Percentiles rank a stretch among this genome's conserved stretches.
Conservation (phyloP, 1,139 yeast genomes). For the Pneumocystis canis region DNA sequence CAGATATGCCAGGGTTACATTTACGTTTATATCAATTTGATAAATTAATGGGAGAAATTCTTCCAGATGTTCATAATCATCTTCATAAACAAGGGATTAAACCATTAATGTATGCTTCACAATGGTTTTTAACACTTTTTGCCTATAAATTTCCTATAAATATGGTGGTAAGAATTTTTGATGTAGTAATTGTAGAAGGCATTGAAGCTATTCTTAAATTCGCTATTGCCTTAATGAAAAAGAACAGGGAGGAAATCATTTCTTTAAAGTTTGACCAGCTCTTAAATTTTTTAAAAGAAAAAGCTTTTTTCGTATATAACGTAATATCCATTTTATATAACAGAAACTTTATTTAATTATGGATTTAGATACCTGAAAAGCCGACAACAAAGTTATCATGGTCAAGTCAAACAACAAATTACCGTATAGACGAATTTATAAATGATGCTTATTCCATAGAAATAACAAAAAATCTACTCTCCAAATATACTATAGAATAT, state of each 20-base stretch:
- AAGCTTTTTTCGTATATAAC: conserved; percentile 56
- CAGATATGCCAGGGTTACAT: conserved; percentile 90
- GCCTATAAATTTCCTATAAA: conserved; percentile 85
- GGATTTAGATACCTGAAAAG: conserved; percentile 2
- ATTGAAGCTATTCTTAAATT: conserved; percentile 67
- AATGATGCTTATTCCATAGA: conserved; percentile 59
- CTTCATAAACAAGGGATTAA: conserved; percentile 69
- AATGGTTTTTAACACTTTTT: conserved; percentile 75
- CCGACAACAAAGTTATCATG: conserved; percentile 6
- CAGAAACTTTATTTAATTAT: conserved; percentile 8
- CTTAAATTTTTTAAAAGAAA: conserved; percentile 61
- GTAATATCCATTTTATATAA: conserved; percentile 19
- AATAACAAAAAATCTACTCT: conserved; percentile 54
- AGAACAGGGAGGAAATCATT: conserved; percentile 46
- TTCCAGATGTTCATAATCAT: conserved; percentile 61
- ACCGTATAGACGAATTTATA: conserved; percentile 52
- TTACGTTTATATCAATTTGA: conserved; percentile 77
- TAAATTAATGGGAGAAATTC: conserved; percentile 52
- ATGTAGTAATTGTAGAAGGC: conserved; percentile 78
- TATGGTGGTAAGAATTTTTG: conserved; percentile 69
- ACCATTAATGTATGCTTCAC: conserved; percentile 88
- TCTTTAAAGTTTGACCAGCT: conserved; percentile 58
- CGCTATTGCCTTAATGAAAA: conserved; percentile 60
- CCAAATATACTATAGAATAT: conserved; percentile 59
- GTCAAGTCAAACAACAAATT: conserved; percentile 1